phyloP scores from a whole-genome alignment of 306 rosid genomes.

The Rosa rugosa region DNA sequence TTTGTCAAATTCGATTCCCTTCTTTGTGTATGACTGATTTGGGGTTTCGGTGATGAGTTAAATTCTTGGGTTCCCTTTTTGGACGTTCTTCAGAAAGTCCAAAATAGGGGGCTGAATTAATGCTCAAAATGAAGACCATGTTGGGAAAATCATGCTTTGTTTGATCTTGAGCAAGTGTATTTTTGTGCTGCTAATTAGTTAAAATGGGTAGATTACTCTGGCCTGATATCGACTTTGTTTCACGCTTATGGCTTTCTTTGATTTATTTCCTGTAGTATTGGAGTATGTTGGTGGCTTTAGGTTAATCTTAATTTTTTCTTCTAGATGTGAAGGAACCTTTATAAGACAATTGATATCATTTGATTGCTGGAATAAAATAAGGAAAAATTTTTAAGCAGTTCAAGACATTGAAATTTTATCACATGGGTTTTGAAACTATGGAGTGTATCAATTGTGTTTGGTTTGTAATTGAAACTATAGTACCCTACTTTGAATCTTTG shows the following conservation, averaged over 20 bases:
- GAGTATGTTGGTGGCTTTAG: constrained; percentile 12
- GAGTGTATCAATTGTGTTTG: too few relatives aligned
- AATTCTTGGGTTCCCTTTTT: too few relatives aligned
- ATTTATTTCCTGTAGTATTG: constrained; percentile 10
- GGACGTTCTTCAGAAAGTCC: neutral
- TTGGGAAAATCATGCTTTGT: constrained; percentile 16
- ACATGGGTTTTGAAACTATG: too few relatives aligned
- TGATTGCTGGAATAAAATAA: neutral
- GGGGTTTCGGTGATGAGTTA: too few relatives aligned
- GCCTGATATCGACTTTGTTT: constrained; percentile 24
- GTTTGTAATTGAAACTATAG: too few relatives aligned
- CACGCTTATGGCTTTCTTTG: constrained; percentile 1
- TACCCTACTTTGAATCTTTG: too few relatives aligned
- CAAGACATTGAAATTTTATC: too few relatives aligned
- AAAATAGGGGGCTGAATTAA: constrained; percentile 15
- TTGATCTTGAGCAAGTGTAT: constrained; percentile 5
- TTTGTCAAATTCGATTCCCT: too few relatives aligned
- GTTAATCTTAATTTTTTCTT: neutral
- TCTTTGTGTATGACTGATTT: too few relatives aligned
- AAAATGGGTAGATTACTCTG: constrained; percentile 23
- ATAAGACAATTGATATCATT: neutral
- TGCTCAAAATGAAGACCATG: neutral
- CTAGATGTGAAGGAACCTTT: neutral
- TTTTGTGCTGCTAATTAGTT: neutral
- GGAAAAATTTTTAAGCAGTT: too few relatives aligned